Evolutionary conservation across 805 yeast species (phyloP).

Genomic region (Pichia pseudocactophila): DNA sequence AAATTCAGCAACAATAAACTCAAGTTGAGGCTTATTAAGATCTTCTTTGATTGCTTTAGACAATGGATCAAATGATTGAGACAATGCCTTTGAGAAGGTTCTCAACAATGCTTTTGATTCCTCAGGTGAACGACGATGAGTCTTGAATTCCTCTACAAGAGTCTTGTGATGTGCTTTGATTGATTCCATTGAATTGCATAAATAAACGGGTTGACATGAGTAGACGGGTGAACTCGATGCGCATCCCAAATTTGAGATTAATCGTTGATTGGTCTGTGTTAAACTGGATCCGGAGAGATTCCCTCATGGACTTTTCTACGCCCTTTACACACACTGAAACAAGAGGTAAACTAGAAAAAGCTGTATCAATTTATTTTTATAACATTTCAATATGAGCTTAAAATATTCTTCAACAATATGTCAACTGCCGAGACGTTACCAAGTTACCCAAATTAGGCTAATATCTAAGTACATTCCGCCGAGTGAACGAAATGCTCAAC

Average conservation of each 20-base stretch:
- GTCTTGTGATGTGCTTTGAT: neutral
- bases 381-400: neutral
- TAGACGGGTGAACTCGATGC: too few species aligned
- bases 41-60: slow-evolving; percentile 55
- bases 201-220: too few species aligned
- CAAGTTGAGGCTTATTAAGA: slow-evolving; percentile 55
- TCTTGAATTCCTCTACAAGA: neutral
- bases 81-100: neutral
- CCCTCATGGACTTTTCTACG: too few species aligned
- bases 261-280: too few species aligned
- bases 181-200: neutral
- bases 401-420: neutral
- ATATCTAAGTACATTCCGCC: slow-evolving; percentile 10
- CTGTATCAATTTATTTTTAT: too few species aligned
- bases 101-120: slow-evolving; percentile 3
- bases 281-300: too few species aligned
- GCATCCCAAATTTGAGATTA: too few species aligned
- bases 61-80: slow-evolving; percentile 30
- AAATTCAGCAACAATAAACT: slow-evolving; percentile 54
- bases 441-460: neutral
- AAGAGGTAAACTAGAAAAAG: too few species aligned
- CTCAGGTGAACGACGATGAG: slow-evolving; percentile 2
- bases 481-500: slow-evolving; percentile 6
- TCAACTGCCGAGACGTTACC: neutral
- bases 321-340: too few species aligned